Conservation (phyloP, 495 filamentous ascomycete species). For the Trichoderma asperelloides region DNA sequence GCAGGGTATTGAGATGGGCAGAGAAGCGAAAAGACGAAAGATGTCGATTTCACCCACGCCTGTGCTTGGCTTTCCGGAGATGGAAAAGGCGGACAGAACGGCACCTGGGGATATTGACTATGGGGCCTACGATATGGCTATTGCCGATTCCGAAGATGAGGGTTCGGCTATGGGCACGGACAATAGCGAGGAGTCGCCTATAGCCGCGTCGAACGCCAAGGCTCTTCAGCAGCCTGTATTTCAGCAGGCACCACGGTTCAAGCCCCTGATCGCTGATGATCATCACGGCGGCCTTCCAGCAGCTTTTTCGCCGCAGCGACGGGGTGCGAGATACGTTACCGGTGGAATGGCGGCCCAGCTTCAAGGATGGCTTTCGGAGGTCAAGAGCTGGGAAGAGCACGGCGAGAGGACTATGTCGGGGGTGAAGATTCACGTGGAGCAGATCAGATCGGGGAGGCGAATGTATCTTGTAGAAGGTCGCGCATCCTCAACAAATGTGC, state of each 20-base stretch:
- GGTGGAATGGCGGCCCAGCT: constrained; percentile 36
- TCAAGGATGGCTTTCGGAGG: constrained; percentile 37
- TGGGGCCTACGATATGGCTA: background rate
- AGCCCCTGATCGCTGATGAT: constrained; percentile 17
- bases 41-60: constrained; percentile 1
- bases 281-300: constrained; percentile 21
- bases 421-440: constrained; percentile 19
- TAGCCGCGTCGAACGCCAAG: background rate
- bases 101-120: background rate
- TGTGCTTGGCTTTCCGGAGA: background rate
- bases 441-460: constrained; percentile 10
- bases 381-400: constrained; percentile 23
- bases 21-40: constrained; percentile 4
- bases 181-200: background rate
- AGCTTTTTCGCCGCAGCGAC: constrained; percentile 34
- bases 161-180: constrained; percentile 10
- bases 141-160: constrained; percentile 8
- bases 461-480: constrained; percentile 16
- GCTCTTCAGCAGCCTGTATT: constrained; percentile 21
- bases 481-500: background rate
- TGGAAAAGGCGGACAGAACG: background rate
- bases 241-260: constrained; percentile 33
- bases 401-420: constrained; percentile 9
- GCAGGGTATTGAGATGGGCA: background rate
- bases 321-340: constrained; percentile 28